Conservation (phyloP, 208 protist genomes). For the Histomonas meleagridis region DNA sequence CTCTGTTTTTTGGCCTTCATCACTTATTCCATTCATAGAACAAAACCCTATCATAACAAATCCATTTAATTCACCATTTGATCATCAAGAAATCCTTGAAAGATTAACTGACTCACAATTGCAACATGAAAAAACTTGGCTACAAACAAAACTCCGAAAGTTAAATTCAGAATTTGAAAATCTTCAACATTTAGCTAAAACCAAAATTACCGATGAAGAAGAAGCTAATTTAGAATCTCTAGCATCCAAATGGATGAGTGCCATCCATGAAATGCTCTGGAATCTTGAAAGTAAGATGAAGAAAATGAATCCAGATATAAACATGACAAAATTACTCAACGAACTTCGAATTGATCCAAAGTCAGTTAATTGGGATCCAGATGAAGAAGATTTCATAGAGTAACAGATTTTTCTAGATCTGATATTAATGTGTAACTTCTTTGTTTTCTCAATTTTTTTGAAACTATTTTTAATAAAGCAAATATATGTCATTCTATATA, state of each 20-base stretch:
- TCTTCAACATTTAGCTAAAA: not conserved
- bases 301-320: not conserved
- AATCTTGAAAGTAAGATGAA: not conserved
- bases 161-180: slow-evolving; percentile 28
- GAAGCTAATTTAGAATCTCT: not conserved
- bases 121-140: not conserved
- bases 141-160: not conserved
- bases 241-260: not conserved
- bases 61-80: not conserved
- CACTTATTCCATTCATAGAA: not conserved
- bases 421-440: too few relatives aligned
- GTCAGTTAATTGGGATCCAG: not conserved
- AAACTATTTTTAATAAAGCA: too few relatives aligned
- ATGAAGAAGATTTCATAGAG: slow-evolving; percentile 6
- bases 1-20: not conserved
- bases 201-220: not conserved
- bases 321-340: not conserved
- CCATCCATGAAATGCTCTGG: not conserved
- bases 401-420: too few relatives aligned
- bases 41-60: not conserved
- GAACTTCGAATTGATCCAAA: not conserved
- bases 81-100: not conserved
- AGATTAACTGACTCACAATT: not conserved
- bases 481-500: too few relatives aligned
- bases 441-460: too few relatives aligned